Conservation (phyloP, 768 basidiomycete genomes). For the Filobasidium floriforme region DNA sequence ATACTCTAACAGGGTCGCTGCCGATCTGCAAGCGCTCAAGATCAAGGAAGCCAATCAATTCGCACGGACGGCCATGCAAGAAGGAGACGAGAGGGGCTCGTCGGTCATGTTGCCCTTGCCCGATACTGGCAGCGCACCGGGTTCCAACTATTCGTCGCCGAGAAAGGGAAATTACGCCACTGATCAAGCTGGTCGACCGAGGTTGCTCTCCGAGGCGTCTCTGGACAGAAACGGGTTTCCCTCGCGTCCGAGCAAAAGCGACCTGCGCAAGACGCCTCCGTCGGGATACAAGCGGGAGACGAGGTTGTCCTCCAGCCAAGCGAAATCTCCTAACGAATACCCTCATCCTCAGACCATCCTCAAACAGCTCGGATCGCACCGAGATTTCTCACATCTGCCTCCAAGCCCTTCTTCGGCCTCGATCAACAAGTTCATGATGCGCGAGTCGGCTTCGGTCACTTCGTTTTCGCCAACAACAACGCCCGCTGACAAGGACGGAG, state of each 20-base stretch:
- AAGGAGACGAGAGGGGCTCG: background rate
- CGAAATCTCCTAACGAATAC: background rate
- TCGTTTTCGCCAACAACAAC: constrained; percentile 30
- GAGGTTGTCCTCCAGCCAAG: constrained; percentile 9
- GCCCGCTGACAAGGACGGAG: constrained; percentile 17
- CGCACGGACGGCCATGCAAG: background rate
- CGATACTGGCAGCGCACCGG: background rate
- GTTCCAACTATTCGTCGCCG: background rate
- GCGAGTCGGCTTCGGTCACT: constrained; percentile 42
- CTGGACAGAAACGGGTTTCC: constrained; percentile 7
- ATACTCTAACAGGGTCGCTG: background rate
- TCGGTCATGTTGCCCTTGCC: background rate
- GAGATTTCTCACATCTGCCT: constrained; percentile 79
- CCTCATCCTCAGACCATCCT: constrained; percentile 53
- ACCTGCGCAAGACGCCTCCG: constrained; percentile 13
- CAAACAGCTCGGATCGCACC: constrained; percentile 54
- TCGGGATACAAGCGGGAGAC: background rate
- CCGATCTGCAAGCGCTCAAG: constrained; percentile 4
- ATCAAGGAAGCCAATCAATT: background rate
- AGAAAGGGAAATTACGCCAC: background rate
- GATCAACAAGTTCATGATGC: constrained; percentile 67
- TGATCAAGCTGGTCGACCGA: background rate
- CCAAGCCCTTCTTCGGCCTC: constrained; percentile 86
- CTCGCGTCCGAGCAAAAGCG: constrained; percentile 10
- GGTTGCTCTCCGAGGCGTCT: constrained; percentile 19